Percentiles rank a stretch among this genome's conserved stretches.
These are phyloP conservation scores for Trichoderma sp. DNA, from an alignment of 2,329 filamentous ascomycete genomes.

Conservation along the genomic window DNA sequence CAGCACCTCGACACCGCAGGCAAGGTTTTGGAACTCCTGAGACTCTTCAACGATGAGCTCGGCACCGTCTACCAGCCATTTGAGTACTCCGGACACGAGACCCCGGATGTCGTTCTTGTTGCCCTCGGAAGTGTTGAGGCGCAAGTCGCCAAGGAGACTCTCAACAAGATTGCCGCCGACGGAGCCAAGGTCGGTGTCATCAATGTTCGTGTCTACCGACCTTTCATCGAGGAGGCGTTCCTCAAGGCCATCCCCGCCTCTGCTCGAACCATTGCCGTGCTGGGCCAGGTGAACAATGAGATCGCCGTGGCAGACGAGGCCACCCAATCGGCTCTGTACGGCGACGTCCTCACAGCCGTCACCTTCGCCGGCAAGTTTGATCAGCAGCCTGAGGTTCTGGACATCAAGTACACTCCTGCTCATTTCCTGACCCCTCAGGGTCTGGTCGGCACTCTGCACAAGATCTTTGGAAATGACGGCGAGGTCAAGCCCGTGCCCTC, in stretches of 20 bases:
- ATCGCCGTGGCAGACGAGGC: conserved; percentile 71
- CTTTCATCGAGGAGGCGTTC: conserved; percentile 94
- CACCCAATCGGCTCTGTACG: conserved; percentile 80
- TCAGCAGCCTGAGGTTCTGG: conserved; percentile 63
- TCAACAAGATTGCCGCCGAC: conserved; percentile 66
- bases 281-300: conserved; percentile 81
- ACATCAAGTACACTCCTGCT: conserved; percentile 84
- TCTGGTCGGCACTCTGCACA: conserved; percentile 51
- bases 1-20: conserved; percentile 71
- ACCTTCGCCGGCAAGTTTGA: conserved; percentile 72
- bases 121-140: conserved; percentile 91
- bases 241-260: conserved; percentile 75
- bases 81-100: conserved; percentile 84
- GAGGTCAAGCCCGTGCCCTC: conserved; percentile 40
- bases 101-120: conserved; percentile 79
- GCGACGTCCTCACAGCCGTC: conserved; percentile 84
- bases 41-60: conserved; percentile 82
- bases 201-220: conserved; percentile 89
- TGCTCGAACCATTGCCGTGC: conserved; percentile 72
- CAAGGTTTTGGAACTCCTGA: conserved; percentile 68
- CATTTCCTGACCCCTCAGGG: conserved; percentile 55
- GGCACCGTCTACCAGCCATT: conserved; percentile 92
- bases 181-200: conserved; percentile 81
- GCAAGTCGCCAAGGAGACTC: conserved; percentile 79
- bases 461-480: conserved; percentile 55